These are phyloP conservation scores for Xylaria sp. DNA, from an alignment of 2,329 filamentous ascomycete species.

Conservation along the genomic window DNA sequence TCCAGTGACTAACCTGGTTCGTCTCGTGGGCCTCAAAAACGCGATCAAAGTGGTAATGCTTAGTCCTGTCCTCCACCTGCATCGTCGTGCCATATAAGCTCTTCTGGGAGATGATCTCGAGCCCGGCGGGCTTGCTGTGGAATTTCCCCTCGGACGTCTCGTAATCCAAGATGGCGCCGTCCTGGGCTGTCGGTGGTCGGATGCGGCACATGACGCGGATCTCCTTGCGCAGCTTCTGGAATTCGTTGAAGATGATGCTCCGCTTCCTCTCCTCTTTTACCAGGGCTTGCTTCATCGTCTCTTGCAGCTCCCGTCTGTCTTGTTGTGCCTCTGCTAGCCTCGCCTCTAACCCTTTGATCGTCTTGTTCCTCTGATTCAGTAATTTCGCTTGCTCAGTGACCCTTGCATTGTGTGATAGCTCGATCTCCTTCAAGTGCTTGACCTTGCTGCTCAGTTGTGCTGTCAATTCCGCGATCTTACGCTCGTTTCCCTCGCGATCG, in stretches of 20 bases:
- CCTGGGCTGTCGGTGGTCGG: slow-evolving; percentile 63
- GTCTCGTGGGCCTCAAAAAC: slow-evolving; percentile 81
- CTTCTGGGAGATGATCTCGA: slow-evolving; percentile 80
- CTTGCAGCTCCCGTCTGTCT: slow-evolving; percentile 2
- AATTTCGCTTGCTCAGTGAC: slow-evolving; percentile 4
- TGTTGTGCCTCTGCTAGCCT: slow-evolving; percentile 2
- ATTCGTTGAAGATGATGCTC: slow-evolving; percentile 93
- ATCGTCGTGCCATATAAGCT: slow-evolving; percentile 42
- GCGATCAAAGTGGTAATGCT: slow-evolving; percentile 83
- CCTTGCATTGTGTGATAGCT: not conserved
- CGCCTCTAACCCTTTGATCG: slow-evolving; percentile 10
- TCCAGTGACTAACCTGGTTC: no score
- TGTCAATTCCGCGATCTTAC: not conserved
- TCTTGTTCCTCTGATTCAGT: slow-evolving; percentile 10
- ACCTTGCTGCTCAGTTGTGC: not conserved
- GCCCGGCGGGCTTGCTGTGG: slow-evolving; percentile 28
- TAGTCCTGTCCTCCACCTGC: slow-evolving; percentile 9
- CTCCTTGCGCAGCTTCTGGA: slow-evolving; percentile 95
- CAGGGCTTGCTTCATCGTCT: slow-evolving; percentile 31
- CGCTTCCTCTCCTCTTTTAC: slow-evolving; percentile 60
- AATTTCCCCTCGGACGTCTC: slow-evolving; percentile 25
- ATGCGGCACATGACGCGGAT: slow-evolving; percentile 98
- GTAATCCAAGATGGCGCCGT: not conserved
- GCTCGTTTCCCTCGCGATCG: not conserved
- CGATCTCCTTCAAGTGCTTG: not conserved